Conservation (phyloP, 2,329 filamentous ascomycete species). For the Exophiala alcalophila region DNA sequence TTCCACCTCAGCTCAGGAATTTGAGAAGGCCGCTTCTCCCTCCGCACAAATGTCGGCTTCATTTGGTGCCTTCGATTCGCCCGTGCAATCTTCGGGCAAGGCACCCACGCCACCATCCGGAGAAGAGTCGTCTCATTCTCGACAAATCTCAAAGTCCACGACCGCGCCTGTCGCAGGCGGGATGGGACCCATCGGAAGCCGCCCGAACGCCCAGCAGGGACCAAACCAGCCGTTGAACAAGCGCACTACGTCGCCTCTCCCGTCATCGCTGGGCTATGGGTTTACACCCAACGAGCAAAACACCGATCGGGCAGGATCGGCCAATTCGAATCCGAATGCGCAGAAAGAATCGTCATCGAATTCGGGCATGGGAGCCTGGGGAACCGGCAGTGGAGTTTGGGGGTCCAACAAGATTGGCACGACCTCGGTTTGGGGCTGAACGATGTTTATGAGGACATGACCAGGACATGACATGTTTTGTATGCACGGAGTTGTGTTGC, state of each 20-base stretch:
- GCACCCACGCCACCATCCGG: conserved; percentile 82
- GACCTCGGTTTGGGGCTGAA: conserved; percentile 89
- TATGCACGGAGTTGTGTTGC: conserved; percentile 26
- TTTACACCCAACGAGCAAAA: conserved; percentile 41
- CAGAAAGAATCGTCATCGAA: conserved; percentile 46
- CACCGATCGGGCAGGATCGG: conserved; percentile 57
- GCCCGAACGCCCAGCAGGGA: conserved; percentile 61
- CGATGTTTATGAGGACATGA: conserved; percentile 24
- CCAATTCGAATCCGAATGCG: conserved; percentile 56
- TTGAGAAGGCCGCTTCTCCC: conserved; percentile 60
- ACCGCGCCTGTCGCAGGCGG: conserved; percentile 57
- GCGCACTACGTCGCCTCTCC: conserved; percentile 82
- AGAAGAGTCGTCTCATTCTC: conserved; percentile 67
- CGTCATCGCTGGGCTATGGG: conserved; percentile 74
- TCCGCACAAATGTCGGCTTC: conserved; percentile 47
- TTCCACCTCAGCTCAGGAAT: conserved; percentile 20
- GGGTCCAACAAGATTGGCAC: conserved; percentile 78
- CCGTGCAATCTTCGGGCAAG: conserved; percentile 67
- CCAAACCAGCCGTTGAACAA: conserved; percentile 66
- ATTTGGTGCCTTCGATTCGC: conserved; percentile 60
- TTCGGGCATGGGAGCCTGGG: conserved; percentile 63
- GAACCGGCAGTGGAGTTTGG: conserved; percentile 78
- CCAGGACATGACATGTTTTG: conserved; percentile 20
- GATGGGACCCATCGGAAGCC: conserved; percentile 90
- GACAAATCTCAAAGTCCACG: conserved; percentile 56